A percentile compares a stretch with the other conserved stretches of the same genome.
Evolutionary conservation across 164 flowering plant species (phyloP).

Genomic region (Vitis cinerea): DNA sequence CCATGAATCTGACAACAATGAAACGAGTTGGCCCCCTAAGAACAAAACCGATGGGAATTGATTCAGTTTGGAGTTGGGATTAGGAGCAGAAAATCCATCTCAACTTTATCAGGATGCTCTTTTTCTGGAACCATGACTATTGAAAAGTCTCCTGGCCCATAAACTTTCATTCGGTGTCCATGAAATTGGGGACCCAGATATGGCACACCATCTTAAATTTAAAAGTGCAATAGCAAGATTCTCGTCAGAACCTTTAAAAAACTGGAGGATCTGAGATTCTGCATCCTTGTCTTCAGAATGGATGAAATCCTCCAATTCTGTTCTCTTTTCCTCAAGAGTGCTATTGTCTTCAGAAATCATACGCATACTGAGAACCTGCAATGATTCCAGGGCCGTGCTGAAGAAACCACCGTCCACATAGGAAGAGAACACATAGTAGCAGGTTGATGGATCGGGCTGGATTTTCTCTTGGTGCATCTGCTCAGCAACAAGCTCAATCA

Average conservation of each 20-base stretch:
- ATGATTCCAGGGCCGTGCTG: constrained; percentile 75
- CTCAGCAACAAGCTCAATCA: constrained; percentile 67
- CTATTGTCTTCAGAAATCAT: constrained; percentile 61
- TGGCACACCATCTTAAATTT: constrained; percentile 82
- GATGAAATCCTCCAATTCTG: constrained; percentile 43
- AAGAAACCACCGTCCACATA: constrained; percentile 44
- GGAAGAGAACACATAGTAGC: constrained; percentile 57
- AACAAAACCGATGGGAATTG: too few species aligned
- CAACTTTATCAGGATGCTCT: too few species aligned
- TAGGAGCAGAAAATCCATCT: too few species aligned
- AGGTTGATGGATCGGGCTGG: constrained; percentile 79
- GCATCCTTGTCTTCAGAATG: constrained; percentile 53
- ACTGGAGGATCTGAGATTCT: constrained; percentile 43
- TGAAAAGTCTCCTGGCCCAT: constrained; percentile 65
- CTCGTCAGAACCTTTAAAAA: constrained; percentile 38
- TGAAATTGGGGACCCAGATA: constrained; percentile 44
- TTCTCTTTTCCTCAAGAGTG: constrained; percentile 30
- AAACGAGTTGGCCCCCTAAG: too few species aligned
- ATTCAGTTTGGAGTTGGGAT: too few species aligned
- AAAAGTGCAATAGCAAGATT: constrained; percentile 54
- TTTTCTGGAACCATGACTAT: too few species aligned
- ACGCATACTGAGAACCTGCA: constrained; percentile 79
- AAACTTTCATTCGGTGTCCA: constrained; percentile 61
- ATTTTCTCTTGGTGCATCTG: constrained; percentile 64
- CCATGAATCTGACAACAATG: too few species aligned